Percentiles rank a stretch among this genome's conserved stretches.
Conservation (phyloP, 176 grass and related monocot genomes). For the Triticum monococcum region DNA sequence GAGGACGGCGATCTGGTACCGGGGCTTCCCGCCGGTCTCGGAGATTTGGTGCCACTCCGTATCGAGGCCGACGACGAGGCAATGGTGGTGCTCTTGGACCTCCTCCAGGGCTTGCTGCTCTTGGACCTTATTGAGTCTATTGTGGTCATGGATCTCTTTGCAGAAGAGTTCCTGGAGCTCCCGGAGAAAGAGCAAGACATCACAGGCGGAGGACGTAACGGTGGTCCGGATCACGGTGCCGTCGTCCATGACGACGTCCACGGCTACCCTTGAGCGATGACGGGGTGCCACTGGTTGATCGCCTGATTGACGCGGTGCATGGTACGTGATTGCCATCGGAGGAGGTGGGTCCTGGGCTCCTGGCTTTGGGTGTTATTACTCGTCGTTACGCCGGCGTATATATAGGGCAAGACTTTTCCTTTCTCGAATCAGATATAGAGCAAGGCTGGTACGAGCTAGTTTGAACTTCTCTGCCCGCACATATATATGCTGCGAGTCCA, state of each 20-base stretch:
- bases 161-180: constrained; percentile 30
- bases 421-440: too few relatives aligned
- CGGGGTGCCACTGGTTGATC: neutral
- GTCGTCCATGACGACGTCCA: neutral
- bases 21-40: neutral
- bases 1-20: constrained; percentile 42
- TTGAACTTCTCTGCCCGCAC: too few relatives aligned
- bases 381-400: too few relatives aligned
- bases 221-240: constrained; percentile 40
- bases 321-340: constrained; percentile 5
- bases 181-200: constrained; percentile 15
- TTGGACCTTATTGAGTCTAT: neutral
- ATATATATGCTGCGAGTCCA: too few relatives aligned
- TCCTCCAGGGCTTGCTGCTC: neutral
- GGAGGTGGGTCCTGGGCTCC: neutral
- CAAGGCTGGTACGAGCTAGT: too few relatives aligned
- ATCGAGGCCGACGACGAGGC: constrained; percentile 63
- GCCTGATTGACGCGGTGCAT: neutral
- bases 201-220: constrained; percentile 40
- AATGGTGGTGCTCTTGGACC: neutral
- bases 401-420: too few relatives aligned
- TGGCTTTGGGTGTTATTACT: neutral
- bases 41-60: constrained; percentile 50
- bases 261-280: neutral
- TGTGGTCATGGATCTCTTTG: neutral